phyloP scores from a whole-genome alignment of 2,329 filamentous ascomycete genomes.

The Ceratocystis smalleyi region DNA sequence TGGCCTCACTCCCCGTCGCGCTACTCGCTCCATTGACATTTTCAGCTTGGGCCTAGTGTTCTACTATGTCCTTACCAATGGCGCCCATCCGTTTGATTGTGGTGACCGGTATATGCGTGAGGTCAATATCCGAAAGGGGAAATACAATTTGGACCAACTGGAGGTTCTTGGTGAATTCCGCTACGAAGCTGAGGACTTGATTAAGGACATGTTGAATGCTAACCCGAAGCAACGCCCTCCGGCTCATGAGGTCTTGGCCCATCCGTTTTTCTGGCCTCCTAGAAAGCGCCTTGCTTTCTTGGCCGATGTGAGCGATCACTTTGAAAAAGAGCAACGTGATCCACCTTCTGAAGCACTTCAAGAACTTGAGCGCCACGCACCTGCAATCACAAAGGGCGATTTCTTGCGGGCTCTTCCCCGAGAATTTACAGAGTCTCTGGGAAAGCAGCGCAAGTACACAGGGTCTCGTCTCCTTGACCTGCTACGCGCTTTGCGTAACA shows the following conservation, averaged over 20 bases:
- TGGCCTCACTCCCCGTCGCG: slow-evolving; percentile 40
- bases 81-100: slow-evolving; percentile 83
- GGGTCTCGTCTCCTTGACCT: slow-evolving; percentile 72
- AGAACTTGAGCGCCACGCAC: slow-evolving; percentile 40
- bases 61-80: slow-evolving; percentile 93
- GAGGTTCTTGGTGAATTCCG: slow-evolving; percentile 68
- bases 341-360: slow-evolving; percentile 55
- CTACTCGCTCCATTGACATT: slow-evolving; percentile 91
- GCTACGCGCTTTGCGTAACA: slow-evolving; percentile 77
- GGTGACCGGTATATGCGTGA: slow-evolving; percentile 91
- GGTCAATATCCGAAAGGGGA: slow-evolving; percentile 89
- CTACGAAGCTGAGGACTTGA: slow-evolving; percentile 74
- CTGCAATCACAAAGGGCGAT: slow-evolving; percentile 46
- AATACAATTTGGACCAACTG: slow-evolving; percentile 55
- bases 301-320: slow-evolving; percentile 93
- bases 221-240: slow-evolving; percentile 47
- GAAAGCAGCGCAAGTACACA: slow-evolving; percentile 90
- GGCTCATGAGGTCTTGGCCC: slow-evolving; percentile 66
- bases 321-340: slow-evolving; percentile 79
- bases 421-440: slow-evolving; percentile 74
- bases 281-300: slow-evolving; percentile 83
- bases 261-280: slow-evolving; percentile 91
- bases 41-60: slow-evolving; percentile 97
- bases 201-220: slow-evolving; percentile 57
- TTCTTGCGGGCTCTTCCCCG: slow-evolving; percentile 64